Base-by-base conservation (phyloP, 768 basidiomycete species). In the Russula sp. region DNA sequence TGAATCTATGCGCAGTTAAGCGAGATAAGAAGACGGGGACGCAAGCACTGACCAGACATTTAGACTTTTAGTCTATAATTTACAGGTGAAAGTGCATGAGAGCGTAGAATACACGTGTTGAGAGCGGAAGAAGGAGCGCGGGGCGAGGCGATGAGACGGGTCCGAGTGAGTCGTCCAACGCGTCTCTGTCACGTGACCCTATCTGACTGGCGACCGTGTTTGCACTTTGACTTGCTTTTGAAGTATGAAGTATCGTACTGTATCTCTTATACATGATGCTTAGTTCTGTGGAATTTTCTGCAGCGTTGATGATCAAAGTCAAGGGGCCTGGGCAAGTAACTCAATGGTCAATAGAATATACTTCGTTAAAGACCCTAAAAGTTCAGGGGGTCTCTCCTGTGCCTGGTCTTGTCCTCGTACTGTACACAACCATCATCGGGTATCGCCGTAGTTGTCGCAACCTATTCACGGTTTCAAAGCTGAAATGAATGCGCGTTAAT, bases 1-100 rank as follows among this genome's bases (percentile, higher is more conserved):
- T 50, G 66, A 57, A 51, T 52, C 70, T 65, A 61, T 65, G 46
- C 59, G 53, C 4, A 18, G 46, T 36, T 64, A 26, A 64, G 63
- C 5, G 18, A 0, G 46, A n/a, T 18, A 32, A 52, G 46, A n/a
- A 32, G 10, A 3, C 24, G 11, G 5, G 22, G 42, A 44, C 16
- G 22, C 14, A 6, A 26, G 52, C 13, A 56, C 56, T n/a, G 6
- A 66, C 57, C 28, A 50, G 52, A 59, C 57, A 62, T 67, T 20
- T 52, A 5, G 0, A 7, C 11, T 50, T 38, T 13, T 55, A 11
- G 18, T 60, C 7, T 24, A 57, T 42, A 57, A 20, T 26, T 26
- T 50, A 50, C 49, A 38, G 10, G 46, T 0, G 4, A 48, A 48
- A 48, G 46, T 51, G 22, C 34, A 64, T 53, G 14, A 51, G n/a